Evolutionary conservation across 305 asterid species (phyloP).

Genomic region (Plantago coronopus): DNA sequence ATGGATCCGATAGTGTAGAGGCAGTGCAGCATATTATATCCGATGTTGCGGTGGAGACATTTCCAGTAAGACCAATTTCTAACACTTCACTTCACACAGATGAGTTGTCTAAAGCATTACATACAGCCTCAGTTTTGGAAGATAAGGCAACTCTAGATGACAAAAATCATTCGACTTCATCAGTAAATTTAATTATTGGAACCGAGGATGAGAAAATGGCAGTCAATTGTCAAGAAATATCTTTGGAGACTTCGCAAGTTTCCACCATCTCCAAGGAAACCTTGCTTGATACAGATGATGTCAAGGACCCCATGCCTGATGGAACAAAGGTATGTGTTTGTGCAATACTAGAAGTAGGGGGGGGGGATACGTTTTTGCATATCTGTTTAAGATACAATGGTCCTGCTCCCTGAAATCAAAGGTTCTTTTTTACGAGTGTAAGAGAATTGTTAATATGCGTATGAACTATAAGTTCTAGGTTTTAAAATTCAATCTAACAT

Average conservation of each 20-base stretch:
- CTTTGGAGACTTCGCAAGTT: constrained; percentile 24
- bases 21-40: constrained; percentile 28
- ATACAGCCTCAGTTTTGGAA: constrained; percentile 24
- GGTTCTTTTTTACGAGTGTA: background rate
- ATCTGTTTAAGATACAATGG: background rate
- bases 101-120: constrained; percentile 32
- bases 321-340: constrained; percentile 31
- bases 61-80: constrained; percentile 59
- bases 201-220: constrained; percentile 22
- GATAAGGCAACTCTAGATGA: constrained; percentile 28
- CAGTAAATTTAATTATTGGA: constrained; percentile 20
- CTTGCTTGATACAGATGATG: constrained; percentile 15
- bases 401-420: background rate
- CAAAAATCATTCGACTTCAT: constrained; percentile 20
- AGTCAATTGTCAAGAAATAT: constrained; percentile 23
- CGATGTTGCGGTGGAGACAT: constrained; percentile 62
- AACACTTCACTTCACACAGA: constrained; percentile 28
- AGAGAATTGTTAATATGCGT: background rate
- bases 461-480: background rate
- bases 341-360: background rate
- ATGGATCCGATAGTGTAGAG: constrained; percentile 30
- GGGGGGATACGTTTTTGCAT: background rate
- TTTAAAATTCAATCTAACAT: background rate
- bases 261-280: constrained; percentile 14
- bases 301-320: constrained; percentile 26